Base-by-base conservation (phyloP, 805 yeast species). In the Brettanomyces bruxellensis region DNA sequence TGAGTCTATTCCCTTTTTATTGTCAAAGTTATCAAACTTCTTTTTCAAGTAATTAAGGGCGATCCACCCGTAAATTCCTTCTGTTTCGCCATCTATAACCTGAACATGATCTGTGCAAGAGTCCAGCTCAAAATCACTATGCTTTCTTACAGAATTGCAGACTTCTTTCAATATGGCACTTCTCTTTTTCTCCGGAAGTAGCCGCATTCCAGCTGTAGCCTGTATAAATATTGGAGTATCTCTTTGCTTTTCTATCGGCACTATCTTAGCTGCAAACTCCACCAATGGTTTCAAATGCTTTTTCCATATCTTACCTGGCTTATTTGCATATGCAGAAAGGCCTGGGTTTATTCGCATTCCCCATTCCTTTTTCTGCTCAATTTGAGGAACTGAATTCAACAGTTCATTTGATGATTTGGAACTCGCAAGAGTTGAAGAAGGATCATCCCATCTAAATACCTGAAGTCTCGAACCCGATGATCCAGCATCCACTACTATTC, bases 181-280 rank as follows among this genome's bases (percentile, higher is more conserved):
- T 50, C 81, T 81, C 42, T 76, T 75, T 14, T 66, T 61, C 34
- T 70, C 69, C 0, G 83, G 78, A 40, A 91, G 60, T 38, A 93
- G 66, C 51, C 99, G 74, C 95, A 93, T 88, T 2, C 99, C 99
- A 4, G 99, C 99, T 0, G 99, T 93, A 3, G 98, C 95, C 54
- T 86, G 78, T n/a, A 93, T 77, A 54, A 80, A 93, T 1, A 93
- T 74, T 0, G 99, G 98, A 0, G 98, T 91, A 4, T 76, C 75
- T 1, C 61, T 50, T 52, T 79, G 77, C 46, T 75, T 70, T 0
- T 72, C 73, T 30, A 59, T 56, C 0, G 98, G 98, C 6, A 93
- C 78, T 23, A 84, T 74, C 4, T 65, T 61, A 54, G 78, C 75
- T 0, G 96, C 97, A 60, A 79, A 79, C 41, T 76, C 69, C 14